Conservation (phyloP, 345 rosid species). For the Eucalyptus pauciflora region DNA sequence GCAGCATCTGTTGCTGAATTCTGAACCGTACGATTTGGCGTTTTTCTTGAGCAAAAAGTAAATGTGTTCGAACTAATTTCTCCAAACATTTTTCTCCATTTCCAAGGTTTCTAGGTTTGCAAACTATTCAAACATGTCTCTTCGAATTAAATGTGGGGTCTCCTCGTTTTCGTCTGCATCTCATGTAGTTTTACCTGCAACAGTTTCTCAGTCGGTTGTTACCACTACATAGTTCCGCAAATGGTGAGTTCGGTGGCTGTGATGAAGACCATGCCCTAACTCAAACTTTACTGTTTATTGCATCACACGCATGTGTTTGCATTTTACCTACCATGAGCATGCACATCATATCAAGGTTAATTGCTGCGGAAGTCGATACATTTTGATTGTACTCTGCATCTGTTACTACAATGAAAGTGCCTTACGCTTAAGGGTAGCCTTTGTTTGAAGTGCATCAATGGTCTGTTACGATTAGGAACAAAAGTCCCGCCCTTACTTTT, state of each 20-base stretch:
- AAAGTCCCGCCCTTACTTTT: accelerated
- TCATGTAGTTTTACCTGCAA: neutral
- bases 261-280: neutral
- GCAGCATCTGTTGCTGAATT: neutral
- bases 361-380: neutral
- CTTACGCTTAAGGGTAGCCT: neutral
- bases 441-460: neutral
- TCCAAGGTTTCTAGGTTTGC: neutral
- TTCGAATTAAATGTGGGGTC: neutral
- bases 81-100: neutral
- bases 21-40: neutral
- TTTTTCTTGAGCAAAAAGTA: neutral
- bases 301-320: neutral
- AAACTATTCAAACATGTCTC: neutral
- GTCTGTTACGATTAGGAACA: neutral
- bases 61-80: neutral
- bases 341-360: neutral
- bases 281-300: neutral
- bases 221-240: neutral
- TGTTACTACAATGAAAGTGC: neutral
- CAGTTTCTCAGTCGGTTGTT: neutral
- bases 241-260: neutral
- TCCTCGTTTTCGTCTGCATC: neutral
- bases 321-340: neutral
- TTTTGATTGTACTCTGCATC: neutral